Conservation (phyloP, 768 basidiomycete genomes). For the Leccinellum albellum region DNA sequence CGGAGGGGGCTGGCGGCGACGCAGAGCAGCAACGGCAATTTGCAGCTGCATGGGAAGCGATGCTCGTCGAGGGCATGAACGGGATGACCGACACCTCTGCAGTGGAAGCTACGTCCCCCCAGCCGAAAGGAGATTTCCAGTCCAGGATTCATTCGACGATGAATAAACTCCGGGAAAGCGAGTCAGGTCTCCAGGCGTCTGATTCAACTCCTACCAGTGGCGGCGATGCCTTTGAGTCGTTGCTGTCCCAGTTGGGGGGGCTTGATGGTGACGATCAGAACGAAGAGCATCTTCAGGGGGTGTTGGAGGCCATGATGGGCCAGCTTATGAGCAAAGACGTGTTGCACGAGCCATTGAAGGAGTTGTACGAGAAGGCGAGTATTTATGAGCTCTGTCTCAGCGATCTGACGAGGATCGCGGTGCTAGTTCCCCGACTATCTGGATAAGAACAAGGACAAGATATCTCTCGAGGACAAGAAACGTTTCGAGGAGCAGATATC, state of each 20-base stretch:
- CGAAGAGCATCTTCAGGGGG: constrained; percentile 55
- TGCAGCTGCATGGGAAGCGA: constrained; percentile 66
- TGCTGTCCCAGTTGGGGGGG: constrained; percentile 45
- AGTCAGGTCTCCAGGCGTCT: constrained; percentile 36
- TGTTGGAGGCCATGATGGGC: constrained; percentile 65
- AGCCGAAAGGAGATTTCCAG: constrained; percentile 50
- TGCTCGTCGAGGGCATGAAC: constrained; percentile 63
- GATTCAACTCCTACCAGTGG: constrained; percentile 3
- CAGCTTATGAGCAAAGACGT: constrained; percentile 31
- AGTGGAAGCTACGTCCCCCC: neutral
- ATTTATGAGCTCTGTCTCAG: neutral
- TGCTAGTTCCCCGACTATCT: constrained; percentile 79
- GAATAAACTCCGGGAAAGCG: constrained; percentile 69
- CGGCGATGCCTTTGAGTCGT: constrained; percentile 44
- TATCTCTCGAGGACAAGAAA: constrained; percentile 55
- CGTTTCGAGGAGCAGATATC: constrained; percentile 61
- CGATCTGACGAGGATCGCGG: constrained; percentile 13
- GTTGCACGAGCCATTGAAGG: constrained; percentile 85
- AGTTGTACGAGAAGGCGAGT: constrained; percentile 43
- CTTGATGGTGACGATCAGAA: constrained; percentile 32
- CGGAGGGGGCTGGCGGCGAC: constrained; percentile 7
- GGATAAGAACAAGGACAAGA: constrained; percentile 44
- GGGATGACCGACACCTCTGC: constrained; percentile 11
- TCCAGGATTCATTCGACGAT: constrained; percentile 66
- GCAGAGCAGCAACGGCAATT: constrained; percentile 36